Evolutionary conservation across 2,329 filamentous ascomycete genomes (phyloP).

Genomic region (Tolypocladium nubicola): DNA sequence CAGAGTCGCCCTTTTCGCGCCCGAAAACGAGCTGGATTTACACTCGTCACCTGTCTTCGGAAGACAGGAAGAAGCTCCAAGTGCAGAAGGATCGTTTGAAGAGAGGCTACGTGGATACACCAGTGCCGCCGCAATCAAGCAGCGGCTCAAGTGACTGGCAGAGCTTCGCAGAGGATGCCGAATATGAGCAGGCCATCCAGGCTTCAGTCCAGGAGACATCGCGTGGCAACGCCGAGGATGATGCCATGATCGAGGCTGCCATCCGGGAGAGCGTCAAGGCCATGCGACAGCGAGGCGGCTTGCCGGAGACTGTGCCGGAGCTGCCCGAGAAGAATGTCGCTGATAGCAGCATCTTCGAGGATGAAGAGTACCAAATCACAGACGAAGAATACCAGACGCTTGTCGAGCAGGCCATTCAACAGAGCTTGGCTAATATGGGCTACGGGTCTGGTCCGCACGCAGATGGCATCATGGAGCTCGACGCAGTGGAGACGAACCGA

Average conservation of each 20-base stretch:
- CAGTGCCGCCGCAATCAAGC: slow-evolving; percentile 3
- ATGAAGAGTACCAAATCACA: slow-evolving; percentile 34
- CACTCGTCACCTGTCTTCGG: slow-evolving; percentile 35
- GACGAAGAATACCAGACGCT: slow-evolving; percentile 48
- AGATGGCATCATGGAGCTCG: slow-evolving; percentile 8
- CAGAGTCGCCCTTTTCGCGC: slow-evolving; percentile 12
- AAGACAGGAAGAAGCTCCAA: slow-evolving; percentile 40
- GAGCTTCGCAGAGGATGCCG: slow-evolving; percentile 33
- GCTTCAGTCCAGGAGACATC: slow-evolving; percentile 61
- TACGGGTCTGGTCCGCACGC: slow-evolving; percentile 8
- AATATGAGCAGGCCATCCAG: slow-evolving; percentile 63
- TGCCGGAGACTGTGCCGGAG: slow-evolving; percentile 13
- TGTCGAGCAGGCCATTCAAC: slow-evolving; percentile 44
- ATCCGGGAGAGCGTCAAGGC: slow-evolving; percentile 62
- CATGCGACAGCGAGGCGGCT: slow-evolving; percentile 21
- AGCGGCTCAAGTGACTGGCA: slow-evolving; percentile 5
- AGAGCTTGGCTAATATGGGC: slow-evolving; percentile 28
- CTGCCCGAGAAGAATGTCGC: slow-evolving; percentile 13
- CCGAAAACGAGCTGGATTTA: slow-evolving; percentile 37
- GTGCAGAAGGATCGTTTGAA: slow-evolving; percentile 35
- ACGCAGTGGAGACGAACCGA: slow-evolving; percentile 1
- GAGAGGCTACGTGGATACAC: slow-evolving; percentile 11
- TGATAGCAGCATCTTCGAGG: slow-evolving; percentile 22
- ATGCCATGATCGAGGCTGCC: slow-evolving; percentile 59
- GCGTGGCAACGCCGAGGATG: slow-evolving; percentile 56